Conservation (phyloP, 139 green algal genomes). For the Chlamydomonas asymmetrica region DNA sequence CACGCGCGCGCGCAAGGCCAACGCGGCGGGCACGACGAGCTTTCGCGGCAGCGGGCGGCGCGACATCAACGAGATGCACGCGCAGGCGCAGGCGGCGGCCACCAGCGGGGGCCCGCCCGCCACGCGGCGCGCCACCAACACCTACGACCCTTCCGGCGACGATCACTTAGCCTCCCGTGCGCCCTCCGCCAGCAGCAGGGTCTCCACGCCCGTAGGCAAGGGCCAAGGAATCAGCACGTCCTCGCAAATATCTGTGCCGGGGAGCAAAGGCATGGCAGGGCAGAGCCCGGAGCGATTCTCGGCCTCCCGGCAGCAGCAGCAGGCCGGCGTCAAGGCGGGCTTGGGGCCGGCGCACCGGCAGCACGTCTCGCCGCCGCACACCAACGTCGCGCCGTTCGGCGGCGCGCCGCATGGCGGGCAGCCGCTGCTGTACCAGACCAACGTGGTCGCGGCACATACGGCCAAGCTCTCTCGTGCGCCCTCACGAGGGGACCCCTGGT, state of each 20-base stretch:
- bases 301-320: conserved; percentile 1
- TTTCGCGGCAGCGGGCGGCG: conserved; percentile 52
- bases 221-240: conserved; percentile 12
- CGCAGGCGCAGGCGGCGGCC: conserved; percentile 27
- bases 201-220: not conserved
- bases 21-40: conserved; percentile 12
- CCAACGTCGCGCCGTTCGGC: not conserved
- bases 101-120: not conserved
- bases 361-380: conserved; percentile 17
- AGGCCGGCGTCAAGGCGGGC: not conserved
- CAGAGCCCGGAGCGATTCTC: conserved; percentile 29
- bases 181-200: not conserved
- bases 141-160: conserved; percentile 8
- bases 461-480: conserved; percentile 26
- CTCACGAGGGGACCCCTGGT: conserved; percentile 36
- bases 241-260: conserved; percentile 4
- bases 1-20: conserved; percentile 11
- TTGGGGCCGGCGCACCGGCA: not conserved
- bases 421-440: conserved; percentile 44
- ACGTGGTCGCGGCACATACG: conserved; percentile 1
- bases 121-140: not conserved
- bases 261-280: not conserved
- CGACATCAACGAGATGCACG: conserved; percentile 60
- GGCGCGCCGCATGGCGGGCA: conserved; percentile 7
- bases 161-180: conserved; percentile 4